These are phyloP conservation scores for Aegilops sharonensis DNA, from an alignment of 176 grass and related monocot genomes.

Conservation along the genomic window DNA sequence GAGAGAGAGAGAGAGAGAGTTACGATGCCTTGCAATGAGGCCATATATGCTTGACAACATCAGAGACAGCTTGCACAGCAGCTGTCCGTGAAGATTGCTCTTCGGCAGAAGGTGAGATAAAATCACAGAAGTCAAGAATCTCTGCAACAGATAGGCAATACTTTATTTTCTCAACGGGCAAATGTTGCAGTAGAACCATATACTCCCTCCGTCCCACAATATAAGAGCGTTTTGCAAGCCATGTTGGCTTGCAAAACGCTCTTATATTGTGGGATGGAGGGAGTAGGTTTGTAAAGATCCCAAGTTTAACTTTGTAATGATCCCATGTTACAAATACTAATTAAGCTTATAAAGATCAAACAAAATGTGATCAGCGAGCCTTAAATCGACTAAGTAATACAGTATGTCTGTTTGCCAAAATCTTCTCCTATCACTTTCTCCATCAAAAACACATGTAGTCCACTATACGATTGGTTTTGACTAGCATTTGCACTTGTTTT, in stretches of 20 bases:
- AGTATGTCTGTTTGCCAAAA: not conserved
- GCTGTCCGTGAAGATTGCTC: slow-evolving; percentile 80
- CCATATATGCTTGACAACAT: slow-evolving; percentile 95
- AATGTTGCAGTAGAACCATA: slow-evolving; percentile 21
- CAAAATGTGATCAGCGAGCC: not conserved
- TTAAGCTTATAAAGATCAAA: not conserved
- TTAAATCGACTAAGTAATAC: not conserved
- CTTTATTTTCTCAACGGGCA: slow-evolving; percentile 10
- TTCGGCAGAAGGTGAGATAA: slow-evolving; percentile 81
- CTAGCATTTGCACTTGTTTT: not conserved
- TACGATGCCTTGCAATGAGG: slow-evolving; percentile 62
- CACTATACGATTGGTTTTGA: not conserved
- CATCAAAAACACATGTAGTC: not conserved
- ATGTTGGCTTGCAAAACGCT: too few species aligned
- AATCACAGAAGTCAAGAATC: slow-evolving; percentile 88
- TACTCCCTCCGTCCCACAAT: too few species aligned
- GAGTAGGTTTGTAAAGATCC: not conserved
- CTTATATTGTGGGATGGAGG: too few species aligned
- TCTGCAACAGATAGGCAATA: slow-evolving; percentile 59
- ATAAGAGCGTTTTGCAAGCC: too few species aligned
- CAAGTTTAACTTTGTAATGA: not conserved
- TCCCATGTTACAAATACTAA: slow-evolving; percentile 8
- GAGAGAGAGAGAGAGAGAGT: not conserved
- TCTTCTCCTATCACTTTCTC: not conserved
- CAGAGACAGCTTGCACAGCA: slow-evolving; percentile 70